These are phyloP conservation scores for Lantana camara DNA, from an alignment of 257 asterid genomes.

Conservation along the genomic window DNA sequence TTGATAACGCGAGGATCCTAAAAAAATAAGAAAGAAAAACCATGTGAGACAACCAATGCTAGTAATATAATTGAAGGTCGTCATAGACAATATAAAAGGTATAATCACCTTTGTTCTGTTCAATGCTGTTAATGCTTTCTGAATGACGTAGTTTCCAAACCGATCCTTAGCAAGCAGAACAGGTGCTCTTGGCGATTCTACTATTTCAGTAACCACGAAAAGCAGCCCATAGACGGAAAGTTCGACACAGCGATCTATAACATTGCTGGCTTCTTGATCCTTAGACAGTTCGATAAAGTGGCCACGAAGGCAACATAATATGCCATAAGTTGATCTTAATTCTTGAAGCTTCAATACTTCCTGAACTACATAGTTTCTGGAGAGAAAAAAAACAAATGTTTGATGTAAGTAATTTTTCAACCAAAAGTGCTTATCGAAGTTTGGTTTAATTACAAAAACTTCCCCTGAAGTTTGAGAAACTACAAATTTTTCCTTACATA, in stretches of 20 bases:
- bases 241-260: constrained; percentile 47
- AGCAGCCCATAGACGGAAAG: not conserved
- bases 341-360: constrained; percentile 16
- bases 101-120: constrained; percentile 12
- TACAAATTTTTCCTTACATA: too few relatives aligned
- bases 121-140: constrained; percentile 36
- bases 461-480: too few relatives aligned
- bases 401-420: too few relatives aligned
- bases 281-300: constrained; percentile 30
- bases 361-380: constrained; percentile 57
- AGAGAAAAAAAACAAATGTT: not conserved
- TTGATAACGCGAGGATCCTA: not conserved
- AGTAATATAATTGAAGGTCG: too few relatives aligned
- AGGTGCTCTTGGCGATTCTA: not conserved
- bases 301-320: constrained; percentile 11
- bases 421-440: too few relatives aligned
- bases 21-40: not conserved
- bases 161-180: constrained; percentile 31
- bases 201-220: constrained; percentile 30
- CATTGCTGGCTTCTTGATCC: constrained; percentile 37
- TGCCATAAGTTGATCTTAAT: not conserved
- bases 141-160: constrained; percentile 55
- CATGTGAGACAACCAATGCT: too few relatives aligned
- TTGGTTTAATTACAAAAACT: too few relatives aligned
- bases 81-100: not conserved